Conservation (phyloP, 78 protist genomes). For the Dictyostelium firmibasis region DNA sequence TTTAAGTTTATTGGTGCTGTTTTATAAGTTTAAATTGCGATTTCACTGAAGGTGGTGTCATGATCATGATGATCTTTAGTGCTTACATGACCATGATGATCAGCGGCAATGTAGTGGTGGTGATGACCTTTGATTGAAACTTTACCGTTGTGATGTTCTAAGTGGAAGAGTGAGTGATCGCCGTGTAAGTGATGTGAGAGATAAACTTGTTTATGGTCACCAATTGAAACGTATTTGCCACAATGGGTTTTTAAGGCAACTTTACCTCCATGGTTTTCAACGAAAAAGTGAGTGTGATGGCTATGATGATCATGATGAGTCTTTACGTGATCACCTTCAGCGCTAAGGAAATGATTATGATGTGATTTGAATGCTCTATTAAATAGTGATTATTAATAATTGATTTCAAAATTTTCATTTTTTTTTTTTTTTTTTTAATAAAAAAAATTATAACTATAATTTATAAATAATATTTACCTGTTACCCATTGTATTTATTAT, state of each 20-base stretch:
- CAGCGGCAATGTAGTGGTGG: neutral
- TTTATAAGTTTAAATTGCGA: neutral
- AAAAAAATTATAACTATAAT: too few species aligned
- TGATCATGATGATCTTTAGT: neutral
- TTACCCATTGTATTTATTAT: constrained; percentile 14
- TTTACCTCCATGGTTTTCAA: neutral
- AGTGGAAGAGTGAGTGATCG: constrained; percentile 4
- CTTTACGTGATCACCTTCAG: neutral
- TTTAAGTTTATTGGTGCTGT: neutral
- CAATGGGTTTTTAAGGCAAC: neutral
- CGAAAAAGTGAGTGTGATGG: neutral
- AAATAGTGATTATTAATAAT: too few species aligned
- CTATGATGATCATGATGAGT: neutral
- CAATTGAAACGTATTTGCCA: constrained; percentile 5
- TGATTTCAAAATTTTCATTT: neutral
- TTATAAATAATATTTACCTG: neutral
- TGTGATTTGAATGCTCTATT: constrained; percentile 18
- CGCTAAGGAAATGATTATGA: neutral
- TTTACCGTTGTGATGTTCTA: neutral
- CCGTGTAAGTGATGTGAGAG: constrained; percentile 10
- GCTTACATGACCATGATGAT: constrained; percentile 7
- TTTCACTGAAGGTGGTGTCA: neutral
- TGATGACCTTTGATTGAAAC: constrained; percentile 9
- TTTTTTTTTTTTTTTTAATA: too few species aligned
- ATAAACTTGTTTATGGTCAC: neutral